Evolutionary conservation across 495 filamentous ascomycete genomes (phyloP).

Genomic region (Lophium mytilinum): DNA sequence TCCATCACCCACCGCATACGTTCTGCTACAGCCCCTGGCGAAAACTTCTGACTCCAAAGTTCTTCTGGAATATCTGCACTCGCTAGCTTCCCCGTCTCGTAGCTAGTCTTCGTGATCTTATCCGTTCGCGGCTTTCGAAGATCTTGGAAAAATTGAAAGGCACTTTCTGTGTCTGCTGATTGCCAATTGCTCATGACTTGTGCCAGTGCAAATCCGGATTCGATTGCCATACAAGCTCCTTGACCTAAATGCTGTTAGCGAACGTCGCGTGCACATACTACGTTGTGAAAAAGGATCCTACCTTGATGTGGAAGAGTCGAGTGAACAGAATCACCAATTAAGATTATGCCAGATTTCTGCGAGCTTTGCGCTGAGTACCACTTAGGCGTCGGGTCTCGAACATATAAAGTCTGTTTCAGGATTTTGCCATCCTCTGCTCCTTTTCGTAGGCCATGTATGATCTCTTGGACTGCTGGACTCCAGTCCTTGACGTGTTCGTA

Average conservation of each 20-base stretch:
- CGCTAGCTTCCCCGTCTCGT: conserved; percentile 9
- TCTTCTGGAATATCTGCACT: conserved; percentile 8
- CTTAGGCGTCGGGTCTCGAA: conserved; percentile 4
- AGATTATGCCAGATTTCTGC: conserved; percentile 6
- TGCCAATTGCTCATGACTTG: conserved; percentile 1
- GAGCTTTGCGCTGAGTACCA: conserved; percentile 4
- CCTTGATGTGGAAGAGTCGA: conserved; percentile 6
- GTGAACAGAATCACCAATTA: conserved; percentile 6
- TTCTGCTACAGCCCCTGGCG: neutral
- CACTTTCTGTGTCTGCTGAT: neutral
- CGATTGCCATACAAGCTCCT: conserved; percentile 8
- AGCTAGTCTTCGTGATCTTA: conserved; percentile 7
- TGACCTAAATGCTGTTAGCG: neutral
- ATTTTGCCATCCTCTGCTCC: conserved; percentile 6
- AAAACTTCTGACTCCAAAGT: neutral
- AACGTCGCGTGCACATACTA: neutral
- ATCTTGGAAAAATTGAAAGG: conserved; percentile 9
- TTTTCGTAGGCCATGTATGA: conserved; percentile 7
- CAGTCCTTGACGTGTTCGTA: conserved; percentile 6
- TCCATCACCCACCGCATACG: conserved; percentile 12
- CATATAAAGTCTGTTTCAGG: conserved; percentile 9
- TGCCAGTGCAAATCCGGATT: conserved; percentile 9
- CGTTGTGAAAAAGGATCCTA: neutral
- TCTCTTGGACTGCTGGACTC: conserved; percentile 8
- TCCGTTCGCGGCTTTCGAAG: conserved; percentile 8